Evolutionary conservation across 768 basidiomycete species (phyloP).

Genomic region (Amanita pseudoporphyria): DNA sequence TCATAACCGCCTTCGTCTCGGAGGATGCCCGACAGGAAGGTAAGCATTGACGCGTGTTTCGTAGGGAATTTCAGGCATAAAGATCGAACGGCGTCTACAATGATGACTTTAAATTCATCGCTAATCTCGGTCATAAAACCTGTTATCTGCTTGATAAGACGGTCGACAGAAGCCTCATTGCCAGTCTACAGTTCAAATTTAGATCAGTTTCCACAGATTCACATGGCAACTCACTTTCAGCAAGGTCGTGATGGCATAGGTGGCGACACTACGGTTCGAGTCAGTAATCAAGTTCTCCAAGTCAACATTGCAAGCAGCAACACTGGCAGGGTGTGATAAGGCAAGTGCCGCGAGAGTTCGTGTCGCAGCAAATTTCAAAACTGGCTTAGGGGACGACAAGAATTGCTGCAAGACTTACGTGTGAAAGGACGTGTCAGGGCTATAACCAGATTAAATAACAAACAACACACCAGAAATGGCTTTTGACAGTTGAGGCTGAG

Average conservation of each 20-base stretch:
- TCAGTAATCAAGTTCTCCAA: conserved; percentile 96
- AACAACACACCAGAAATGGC: conserved; percentile 74
- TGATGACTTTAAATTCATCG: conserved; percentile 99
- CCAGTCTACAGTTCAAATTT: conserved; percentile 56
- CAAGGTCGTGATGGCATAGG: conserved; percentile 96
- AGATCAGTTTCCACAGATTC: neutral
- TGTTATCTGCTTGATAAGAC: conserved; percentile 98
- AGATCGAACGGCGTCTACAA: conserved; percentile 96
- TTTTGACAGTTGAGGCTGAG: conserved; percentile 68
- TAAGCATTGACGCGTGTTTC: conserved; percentile 95
- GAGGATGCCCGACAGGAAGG: conserved; percentile 92
- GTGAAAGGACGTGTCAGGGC: conserved; percentile 7
- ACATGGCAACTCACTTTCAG: conserved; percentile 58
- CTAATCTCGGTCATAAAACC: conserved; percentile 99
- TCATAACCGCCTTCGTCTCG: conserved; percentile 99
- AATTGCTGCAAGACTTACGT: conserved; percentile 82
- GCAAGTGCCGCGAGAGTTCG: conserved; percentile 89
- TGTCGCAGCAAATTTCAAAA: conserved; percentile 95
- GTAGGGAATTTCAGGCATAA: conserved; percentile 98
- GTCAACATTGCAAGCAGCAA: conserved; percentile 91
- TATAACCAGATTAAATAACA: neutral
- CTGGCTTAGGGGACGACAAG: conserved; percentile 89
- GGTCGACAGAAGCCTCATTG: conserved; percentile 97
- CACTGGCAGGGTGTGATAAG: conserved; percentile 74
- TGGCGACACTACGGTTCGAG: conserved; percentile 91